Percentiles rank a stretch among this genome's conserved stretches.
phyloP scores from a whole-genome alignment of 2,329 filamentous ascomycete species.

The Aspergillus ochraceoroseus region DNA sequence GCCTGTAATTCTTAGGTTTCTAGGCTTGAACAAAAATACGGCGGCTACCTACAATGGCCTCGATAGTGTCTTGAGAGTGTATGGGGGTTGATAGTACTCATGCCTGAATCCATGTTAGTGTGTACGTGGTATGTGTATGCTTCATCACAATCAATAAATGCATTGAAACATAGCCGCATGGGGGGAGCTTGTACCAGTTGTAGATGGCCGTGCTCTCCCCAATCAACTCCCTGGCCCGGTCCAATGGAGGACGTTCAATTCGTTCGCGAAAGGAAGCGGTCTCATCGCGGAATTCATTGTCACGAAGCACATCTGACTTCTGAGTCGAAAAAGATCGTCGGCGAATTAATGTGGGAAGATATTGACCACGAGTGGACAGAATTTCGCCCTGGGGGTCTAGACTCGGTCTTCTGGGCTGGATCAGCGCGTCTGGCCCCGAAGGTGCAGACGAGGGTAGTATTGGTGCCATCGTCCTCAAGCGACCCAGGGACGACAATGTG shows the following conservation, averaged over 20 bases:
- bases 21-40: neutral
- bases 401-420: slow-evolving; percentile 28
- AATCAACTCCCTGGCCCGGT: slow-evolving; percentile 53
- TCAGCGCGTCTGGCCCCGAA: slow-evolving; percentile 12
- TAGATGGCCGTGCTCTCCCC: slow-evolving; percentile 83
- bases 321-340: slow-evolving; percentile 24
- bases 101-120: slow-evolving; percentile 46
- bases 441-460: slow-evolving; percentile 11
- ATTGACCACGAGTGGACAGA: slow-evolving; percentile 40
- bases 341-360: slow-evolving; percentile 31
- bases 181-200: slow-evolving; percentile 55
- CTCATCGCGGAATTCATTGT: slow-evolving; percentile 12
- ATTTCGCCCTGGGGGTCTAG: slow-evolving; percentile 35
- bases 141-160: neutral
- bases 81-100: slow-evolving; percentile 76
- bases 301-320: slow-evolving; percentile 18
- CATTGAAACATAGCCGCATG: neutral
- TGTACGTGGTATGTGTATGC: neutral
- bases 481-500: slow-evolving; percentile 13
- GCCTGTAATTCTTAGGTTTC: slow-evolving; percentile 42
- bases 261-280: slow-evolving; percentile 12
- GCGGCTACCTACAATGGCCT: slow-evolving; percentile 56
- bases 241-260: slow-evolving; percentile 31
- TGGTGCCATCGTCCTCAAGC: slow-evolving; percentile 10
- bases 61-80: slow-evolving; percentile 65